Conservation (phyloP, 441 rosid genomes). For the Corymbia citriodora region DNA sequence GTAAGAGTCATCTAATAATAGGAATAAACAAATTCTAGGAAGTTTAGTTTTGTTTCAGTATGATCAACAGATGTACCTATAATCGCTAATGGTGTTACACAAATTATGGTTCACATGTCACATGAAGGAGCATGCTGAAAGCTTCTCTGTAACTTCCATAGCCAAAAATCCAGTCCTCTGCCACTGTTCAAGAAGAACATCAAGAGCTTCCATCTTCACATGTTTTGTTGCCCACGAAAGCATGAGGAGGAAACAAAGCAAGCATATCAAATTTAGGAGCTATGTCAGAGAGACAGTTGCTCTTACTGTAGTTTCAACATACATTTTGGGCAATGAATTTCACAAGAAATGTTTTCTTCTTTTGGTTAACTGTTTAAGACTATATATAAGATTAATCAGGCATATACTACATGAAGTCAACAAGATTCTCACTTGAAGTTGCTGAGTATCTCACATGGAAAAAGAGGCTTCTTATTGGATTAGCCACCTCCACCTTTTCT, state of each 20-base stretch:
- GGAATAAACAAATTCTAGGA: no score
- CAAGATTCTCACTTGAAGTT: background rate
- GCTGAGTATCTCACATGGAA: background rate
- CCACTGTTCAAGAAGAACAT: background rate
- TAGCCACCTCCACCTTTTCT: background rate
- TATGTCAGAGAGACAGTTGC: background rate
- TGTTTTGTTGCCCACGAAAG: background rate
- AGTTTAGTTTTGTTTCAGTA: no score
- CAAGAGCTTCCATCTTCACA: background rate
- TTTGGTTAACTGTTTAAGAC: background rate
- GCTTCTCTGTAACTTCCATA: accelerated
- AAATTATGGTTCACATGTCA: background rate
- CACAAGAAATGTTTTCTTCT: background rate
- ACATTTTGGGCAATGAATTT: background rate
- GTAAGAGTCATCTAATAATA: no score
- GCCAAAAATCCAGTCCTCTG: background rate
- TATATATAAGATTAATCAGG: background rate
- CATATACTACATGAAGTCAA: background rate
- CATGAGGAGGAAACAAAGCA: background rate
- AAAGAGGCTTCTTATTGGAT: background rate
- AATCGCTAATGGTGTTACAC: accelerated
- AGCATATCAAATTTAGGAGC: background rate
- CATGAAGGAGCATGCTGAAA: background rate
- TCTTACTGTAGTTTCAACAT: background rate
- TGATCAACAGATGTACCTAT: background rate